phyloP scores from a whole-genome alignment of 306 rosid genomes.

The Ormosia semicastrata region DNA sequence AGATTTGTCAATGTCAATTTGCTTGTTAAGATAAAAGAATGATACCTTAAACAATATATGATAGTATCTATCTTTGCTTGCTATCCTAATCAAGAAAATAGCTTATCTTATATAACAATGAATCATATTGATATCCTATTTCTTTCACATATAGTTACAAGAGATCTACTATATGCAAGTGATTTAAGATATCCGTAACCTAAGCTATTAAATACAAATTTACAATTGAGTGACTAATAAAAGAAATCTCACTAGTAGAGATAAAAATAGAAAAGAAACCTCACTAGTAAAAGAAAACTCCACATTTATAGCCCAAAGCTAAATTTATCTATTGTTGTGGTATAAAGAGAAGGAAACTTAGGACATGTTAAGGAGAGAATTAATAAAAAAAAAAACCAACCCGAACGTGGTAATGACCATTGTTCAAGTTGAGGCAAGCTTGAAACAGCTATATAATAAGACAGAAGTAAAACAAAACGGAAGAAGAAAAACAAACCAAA shows the following conservation, averaged over 20 bases:
- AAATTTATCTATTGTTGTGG: not conserved
- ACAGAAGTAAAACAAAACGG: not conserved
- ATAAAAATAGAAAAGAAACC: not conserved
- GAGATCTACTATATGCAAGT: not conserved
- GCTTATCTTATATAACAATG: not conserved
- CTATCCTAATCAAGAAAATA: not conserved
- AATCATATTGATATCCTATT: not conserved
- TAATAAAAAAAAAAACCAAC: no score
- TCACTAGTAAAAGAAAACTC: not conserved
- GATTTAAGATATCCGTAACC: not conserved
- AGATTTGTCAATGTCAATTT: not conserved
- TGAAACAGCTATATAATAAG: not conserved
- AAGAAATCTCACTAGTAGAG: not conserved
- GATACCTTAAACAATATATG: not conserved
- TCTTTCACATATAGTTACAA: not conserved
- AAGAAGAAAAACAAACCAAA: not conserved
- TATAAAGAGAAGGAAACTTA: not conserved
- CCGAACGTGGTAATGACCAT: not conserved
- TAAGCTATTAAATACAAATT: not conserved
- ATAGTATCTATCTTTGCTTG: not conserved
- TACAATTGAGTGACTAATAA: not conserved
- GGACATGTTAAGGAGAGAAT: not conserved
- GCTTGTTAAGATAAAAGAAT: not conserved
- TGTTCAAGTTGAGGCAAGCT: slow-evolving; percentile 12
- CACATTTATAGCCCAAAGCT: not conserved